Percentiles rank a stretch among this genome's conserved stretches.
phyloP scores from a whole-genome alignment of 2,329 filamentous ascomycete genomes.

The Hypomyces rosellus region DNA sequence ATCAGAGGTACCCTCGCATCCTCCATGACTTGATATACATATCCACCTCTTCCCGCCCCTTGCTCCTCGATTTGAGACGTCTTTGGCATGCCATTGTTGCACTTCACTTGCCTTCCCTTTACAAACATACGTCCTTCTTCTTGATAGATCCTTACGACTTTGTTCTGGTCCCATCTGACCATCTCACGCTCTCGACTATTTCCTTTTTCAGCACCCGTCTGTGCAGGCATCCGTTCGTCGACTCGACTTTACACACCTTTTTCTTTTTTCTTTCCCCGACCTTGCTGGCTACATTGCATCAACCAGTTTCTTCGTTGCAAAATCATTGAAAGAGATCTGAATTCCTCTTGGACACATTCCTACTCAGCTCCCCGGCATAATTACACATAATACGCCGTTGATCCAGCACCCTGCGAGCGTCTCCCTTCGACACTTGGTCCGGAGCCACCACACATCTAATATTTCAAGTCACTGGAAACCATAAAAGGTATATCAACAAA shows the following conservation, averaged over 20 bases:
- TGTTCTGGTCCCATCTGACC: background rate
- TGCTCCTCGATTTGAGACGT: background rate
- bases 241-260: background rate
- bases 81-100: background rate
- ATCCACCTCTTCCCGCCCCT: background rate
- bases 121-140: slow-evolving; percentile 8
- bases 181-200: slow-evolving; percentile 26
- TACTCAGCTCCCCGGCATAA: no score
- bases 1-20: slow-evolving; percentile 6
- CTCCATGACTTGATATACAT: slow-evolving; percentile 1
- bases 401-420: no score
- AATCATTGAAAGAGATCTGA: no score
- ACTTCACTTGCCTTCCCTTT: background rate
- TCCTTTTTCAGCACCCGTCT: slow-evolving; percentile 33
- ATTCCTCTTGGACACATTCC: no score
- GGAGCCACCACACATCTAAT: no score
- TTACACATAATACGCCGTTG: no score
- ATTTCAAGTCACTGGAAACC: no score
- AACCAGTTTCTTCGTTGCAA: no score
- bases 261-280: no score
- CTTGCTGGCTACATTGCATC: no score
- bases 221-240: slow-evolving; percentile 27
- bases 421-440: no score
- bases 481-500: no score
- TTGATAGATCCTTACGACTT: slow-evolving; percentile 2